A percentile compares a stretch with the other conserved stretches of the same genome.
phyloP scores from a whole-genome alignment of 2,329 filamentous ascomycete genomes.

The Xylaria sp. region DNA sequence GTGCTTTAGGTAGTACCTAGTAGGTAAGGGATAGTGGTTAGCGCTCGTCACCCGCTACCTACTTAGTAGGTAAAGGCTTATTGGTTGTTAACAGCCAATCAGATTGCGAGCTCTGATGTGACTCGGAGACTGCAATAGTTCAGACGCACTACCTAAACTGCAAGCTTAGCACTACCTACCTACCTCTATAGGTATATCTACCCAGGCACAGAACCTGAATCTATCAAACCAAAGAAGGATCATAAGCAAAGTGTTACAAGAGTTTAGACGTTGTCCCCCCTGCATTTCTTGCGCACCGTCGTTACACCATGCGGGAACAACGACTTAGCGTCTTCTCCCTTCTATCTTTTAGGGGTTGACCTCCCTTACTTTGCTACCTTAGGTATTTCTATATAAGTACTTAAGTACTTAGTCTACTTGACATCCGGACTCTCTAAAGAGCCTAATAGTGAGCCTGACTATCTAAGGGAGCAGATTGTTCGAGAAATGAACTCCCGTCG shows the following conservation, averaged over 20 bases:
- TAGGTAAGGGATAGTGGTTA: too few relatives aligned
- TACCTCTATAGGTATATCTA: not conserved
- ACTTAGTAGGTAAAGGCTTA: not conserved
- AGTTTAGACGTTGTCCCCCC: not conserved
- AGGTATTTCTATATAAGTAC: too few relatives aligned
- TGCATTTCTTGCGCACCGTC: not conserved
- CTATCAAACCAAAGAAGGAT: not conserved
- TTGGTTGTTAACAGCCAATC: too few relatives aligned
- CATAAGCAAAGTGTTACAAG: not conserved
- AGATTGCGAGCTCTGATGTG: too few relatives aligned
- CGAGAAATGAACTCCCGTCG: not conserved
- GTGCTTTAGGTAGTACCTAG: too few relatives aligned
- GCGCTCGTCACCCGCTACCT: too few relatives aligned
- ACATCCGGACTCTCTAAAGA: not conserved
- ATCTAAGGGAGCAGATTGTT: not conserved
- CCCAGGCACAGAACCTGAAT: not conserved
- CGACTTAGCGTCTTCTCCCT: too few relatives aligned
- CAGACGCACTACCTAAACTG: too few relatives aligned
- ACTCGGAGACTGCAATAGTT: too few relatives aligned
- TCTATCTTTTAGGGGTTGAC: too few relatives aligned
- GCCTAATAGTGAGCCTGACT: not conserved
- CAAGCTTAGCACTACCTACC: not conserved
- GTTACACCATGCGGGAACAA: not conserved
- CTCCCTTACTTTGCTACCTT: too few relatives aligned
- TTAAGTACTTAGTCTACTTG: too few relatives aligned